Conservation (phyloP, 139 green algal genomes). For the Protoeuglena noctilucae region DNA sequence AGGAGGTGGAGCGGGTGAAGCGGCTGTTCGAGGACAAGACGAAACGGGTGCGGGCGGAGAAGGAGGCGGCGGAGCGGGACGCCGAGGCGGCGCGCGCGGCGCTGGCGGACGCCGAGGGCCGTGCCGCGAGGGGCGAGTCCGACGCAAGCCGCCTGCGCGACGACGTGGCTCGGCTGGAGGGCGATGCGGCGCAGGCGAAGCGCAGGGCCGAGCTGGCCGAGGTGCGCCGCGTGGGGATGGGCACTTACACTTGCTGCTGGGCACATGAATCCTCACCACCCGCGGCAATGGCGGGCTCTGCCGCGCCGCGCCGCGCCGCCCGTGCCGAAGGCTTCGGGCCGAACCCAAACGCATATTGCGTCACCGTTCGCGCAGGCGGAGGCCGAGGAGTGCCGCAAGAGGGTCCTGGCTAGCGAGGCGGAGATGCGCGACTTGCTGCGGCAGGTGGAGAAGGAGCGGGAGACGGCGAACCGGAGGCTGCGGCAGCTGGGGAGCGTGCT, state of each 20-base stretch:
- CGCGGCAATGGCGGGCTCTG: constrained; percentile 2
- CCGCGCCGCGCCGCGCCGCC: too few species aligned
- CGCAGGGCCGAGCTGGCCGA: background rate
- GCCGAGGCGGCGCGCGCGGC: constrained; percentile 1
- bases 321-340: too few species aligned
- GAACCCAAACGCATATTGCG: background rate
- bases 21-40: constrained; percentile 24
- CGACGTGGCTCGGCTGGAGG: background rate
- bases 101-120: constrained; percentile 10
- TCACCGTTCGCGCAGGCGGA: background rate
- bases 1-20: constrained; percentile 33
- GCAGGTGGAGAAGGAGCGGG: constrained; percentile 37
- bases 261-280: constrained; percentile 2
- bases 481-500: background rate
- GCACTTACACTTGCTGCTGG: too few species aligned
- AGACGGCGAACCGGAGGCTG: background rate
- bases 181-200: background rate
- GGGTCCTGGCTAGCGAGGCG: constrained; percentile 33
- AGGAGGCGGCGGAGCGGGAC: constrained; percentile 9
- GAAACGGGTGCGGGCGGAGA: constrained; percentile 13
- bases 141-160: background rate
- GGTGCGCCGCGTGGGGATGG: background rate
- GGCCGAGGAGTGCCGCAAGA: constrained; percentile 15
- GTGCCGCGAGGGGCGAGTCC: background rate
- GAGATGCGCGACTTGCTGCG: constrained; percentile 45